Evolutionary conservation across 176 grass and related monocot species (phyloP), one percentile per base, ranked within the genome.

Genomic region (Poa pratensis): DNA sequence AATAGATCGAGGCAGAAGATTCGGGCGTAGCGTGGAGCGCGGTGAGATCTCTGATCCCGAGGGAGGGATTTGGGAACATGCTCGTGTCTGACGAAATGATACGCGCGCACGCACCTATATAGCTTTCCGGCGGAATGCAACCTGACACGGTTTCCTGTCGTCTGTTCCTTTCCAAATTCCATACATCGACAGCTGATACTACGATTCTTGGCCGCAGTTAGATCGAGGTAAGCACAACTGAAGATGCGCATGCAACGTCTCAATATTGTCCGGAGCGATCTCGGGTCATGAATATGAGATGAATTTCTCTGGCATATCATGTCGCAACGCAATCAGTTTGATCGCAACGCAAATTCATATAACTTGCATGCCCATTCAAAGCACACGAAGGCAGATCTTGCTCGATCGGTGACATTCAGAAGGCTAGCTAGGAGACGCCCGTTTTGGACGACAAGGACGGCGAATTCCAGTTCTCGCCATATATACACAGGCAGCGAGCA

Each of bases 1-100:
- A 6, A 27, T 5, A 50, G 2, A 51, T n/a, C 2, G 49, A 22
- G 10, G 65, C 52, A 63, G 30, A 82, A 88, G 66, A 84, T 84
- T 77, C 63, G 39, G 17, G 71, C 30, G 27, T 52, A 55, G 2
- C 2, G 69, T 34, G 53, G 39, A 82, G 30, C 7, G 32, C 32
- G 69, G 72, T 32, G 75, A 82, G 84, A 82, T 86, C 73, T 83
- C 88, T 73, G 84, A 86, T 86, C 88, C 88, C 55, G 55, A 90
- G 61, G 61, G 55, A 90, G 51, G 51, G 88, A 86, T 87, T 87
- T 58, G 74, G 66, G 79, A 87, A 87, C 84, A 79, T 87, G 88
- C 35, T n/a, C 48, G 34, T 73, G 20, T 82, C 55, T 86, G 73
- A 83, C 64, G 24, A 10, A 26, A 78, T 37, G 88, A 90, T 79